These are phyloP conservation scores for Magnusiomyces tetraspermus DNA, from an alignment of 1,139 yeast genomes.

Conservation along the genomic window DNA sequence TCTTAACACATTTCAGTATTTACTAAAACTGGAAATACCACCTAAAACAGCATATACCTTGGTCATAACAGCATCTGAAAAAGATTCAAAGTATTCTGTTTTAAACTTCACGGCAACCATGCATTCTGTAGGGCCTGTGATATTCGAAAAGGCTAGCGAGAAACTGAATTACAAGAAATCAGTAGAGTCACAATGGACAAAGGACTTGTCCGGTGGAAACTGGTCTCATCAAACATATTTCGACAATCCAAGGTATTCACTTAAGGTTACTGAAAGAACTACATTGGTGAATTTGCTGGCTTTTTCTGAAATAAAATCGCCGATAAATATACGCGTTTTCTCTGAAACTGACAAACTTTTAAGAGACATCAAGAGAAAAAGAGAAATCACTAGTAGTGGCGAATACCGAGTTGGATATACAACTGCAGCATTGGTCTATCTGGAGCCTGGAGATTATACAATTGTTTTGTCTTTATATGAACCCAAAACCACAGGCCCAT, in stretches of 20 bases:
- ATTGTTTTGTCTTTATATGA: constrained; percentile 32
- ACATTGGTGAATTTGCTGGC: constrained; percentile 7
- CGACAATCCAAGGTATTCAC: constrained; percentile 55
- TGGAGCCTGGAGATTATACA: constrained; percentile 36
- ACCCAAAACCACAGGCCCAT: constrained; percentile 20
- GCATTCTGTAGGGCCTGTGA: constrained; percentile 30
- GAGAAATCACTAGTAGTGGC: constrained; percentile 30
- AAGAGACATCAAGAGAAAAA: constrained; percentile 25
- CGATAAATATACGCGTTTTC: constrained; percentile 30
- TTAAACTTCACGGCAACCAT: constrained; percentile 34
- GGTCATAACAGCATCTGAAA: constrained; percentile 29
- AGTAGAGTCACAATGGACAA: constrained; percentile 42
- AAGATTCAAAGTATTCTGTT: constrained; percentile 22
- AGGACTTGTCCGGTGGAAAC: constrained; percentile 46
- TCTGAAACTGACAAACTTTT: constrained; percentile 25
- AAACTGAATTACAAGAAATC: constrained; percentile 23
- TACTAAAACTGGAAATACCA: constrained; percentile 23
- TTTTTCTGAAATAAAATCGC: constrained; percentile 19
- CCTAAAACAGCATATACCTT: constrained; percentile 20
- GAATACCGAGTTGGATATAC: constrained; percentile 30
- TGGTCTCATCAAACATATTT: constrained; percentile 44
- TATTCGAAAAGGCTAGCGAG: constrained; percentile 30
- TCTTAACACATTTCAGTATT: constrained; percentile 26
- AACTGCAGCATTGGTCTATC: constrained; percentile 22
- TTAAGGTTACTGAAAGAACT: constrained; percentile 20